Conservation (phyloP, 2,329 filamentous ascomycete species). For the Fusarium newnesense region DNA sequence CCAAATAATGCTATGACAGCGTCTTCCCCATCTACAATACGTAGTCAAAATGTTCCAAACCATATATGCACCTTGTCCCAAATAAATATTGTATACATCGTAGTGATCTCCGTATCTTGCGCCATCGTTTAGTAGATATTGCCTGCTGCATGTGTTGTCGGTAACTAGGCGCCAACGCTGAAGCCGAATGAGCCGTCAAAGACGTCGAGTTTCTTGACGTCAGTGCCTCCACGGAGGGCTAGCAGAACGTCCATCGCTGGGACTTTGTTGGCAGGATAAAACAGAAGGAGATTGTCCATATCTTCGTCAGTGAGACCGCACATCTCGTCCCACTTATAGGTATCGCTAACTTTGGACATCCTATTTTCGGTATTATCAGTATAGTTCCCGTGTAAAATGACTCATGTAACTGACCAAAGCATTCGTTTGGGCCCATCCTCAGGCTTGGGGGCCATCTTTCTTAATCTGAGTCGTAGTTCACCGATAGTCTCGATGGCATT, state of each 20-base stretch:
- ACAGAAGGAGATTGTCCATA: constrained; percentile 84
- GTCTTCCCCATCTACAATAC: background rate
- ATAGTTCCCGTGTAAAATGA: background rate
- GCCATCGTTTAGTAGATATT: background rate
- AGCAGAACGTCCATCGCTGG: constrained; percentile 66
- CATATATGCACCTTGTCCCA: constrained; percentile 38
- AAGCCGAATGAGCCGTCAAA: constrained; percentile 71
- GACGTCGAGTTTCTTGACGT: constrained; percentile 60
- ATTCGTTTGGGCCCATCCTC: constrained; percentile 88
- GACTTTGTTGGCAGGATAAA: constrained; percentile 70
- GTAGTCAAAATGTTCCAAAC: constrained; percentile 23
- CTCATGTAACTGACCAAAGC: constrained; percentile 73
- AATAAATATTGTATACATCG: constrained; percentile 33
- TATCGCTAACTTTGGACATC: constrained; percentile 93
- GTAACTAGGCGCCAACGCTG: constrained; percentile 57
- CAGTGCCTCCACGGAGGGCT: constrained; percentile 60
- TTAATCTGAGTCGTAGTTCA: constrained; percentile 78
- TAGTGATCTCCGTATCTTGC: constrained; percentile 23
- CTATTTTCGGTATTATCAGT: constrained; percentile 53
- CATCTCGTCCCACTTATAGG: constrained; percentile 85
- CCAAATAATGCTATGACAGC: constrained; percentile 1
- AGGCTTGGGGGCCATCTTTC: constrained; percentile 76
- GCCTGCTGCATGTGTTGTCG: background rate
- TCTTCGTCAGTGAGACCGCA: constrained; percentile 84
- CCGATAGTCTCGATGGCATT: constrained; percentile 89